Evolutionary conservation across 73 alveolate genomes (phyloP).

Genomic region (Durusdinium trenchii): DNA sequence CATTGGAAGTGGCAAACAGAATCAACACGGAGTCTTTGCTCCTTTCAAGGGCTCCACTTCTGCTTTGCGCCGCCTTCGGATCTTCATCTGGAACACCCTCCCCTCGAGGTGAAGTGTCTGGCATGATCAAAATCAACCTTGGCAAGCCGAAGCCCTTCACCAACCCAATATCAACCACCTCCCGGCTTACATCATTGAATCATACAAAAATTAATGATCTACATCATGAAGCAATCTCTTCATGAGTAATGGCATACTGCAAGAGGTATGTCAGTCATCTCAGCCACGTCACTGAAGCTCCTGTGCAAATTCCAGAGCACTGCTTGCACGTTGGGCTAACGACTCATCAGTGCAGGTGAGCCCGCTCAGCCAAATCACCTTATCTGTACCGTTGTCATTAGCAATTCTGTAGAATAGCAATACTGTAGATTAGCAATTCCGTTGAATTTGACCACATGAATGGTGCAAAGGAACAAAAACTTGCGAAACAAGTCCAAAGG

Average conservation of each 20-base stretch:
- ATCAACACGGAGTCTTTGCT: too few relatives aligned
- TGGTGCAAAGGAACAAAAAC: too few relatives aligned
- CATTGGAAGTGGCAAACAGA: too few relatives aligned
- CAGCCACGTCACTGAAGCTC: slow-evolving; percentile 78
- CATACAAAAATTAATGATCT: too few relatives aligned
- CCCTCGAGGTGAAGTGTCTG: slow-evolving; percentile 97
- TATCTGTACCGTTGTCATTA: not conserved
- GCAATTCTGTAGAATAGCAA: not conserved
- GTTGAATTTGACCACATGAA: not conserved
- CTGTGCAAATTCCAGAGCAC: slow-evolving; percentile 91
- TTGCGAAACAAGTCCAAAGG: not conserved
- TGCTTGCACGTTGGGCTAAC: slow-evolving; percentile 96
- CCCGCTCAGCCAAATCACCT: slow-evolving; percentile 97
- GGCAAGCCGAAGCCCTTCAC: not conserved
- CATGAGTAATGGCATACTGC: not conserved
- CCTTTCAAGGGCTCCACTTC: not conserved
- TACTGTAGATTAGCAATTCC: not conserved
- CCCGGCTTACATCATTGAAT: not conserved
- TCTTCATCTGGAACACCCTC: slow-evolving; percentile 97
- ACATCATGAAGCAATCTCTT: not conserved
- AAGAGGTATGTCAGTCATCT: not conserved
- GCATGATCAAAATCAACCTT: slow-evolving; percentile 97
- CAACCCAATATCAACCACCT: not conserved
- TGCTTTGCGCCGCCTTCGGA: slow-evolving; percentile 61
- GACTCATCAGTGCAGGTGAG: slow-evolving; percentile 97